Percentiles rank a stretch among this genome's conserved stretches.
Evolutionary conservation across 2,329 filamentous ascomycete species (phyloP).

Genomic region (Diaporthe helianthi): DNA sequence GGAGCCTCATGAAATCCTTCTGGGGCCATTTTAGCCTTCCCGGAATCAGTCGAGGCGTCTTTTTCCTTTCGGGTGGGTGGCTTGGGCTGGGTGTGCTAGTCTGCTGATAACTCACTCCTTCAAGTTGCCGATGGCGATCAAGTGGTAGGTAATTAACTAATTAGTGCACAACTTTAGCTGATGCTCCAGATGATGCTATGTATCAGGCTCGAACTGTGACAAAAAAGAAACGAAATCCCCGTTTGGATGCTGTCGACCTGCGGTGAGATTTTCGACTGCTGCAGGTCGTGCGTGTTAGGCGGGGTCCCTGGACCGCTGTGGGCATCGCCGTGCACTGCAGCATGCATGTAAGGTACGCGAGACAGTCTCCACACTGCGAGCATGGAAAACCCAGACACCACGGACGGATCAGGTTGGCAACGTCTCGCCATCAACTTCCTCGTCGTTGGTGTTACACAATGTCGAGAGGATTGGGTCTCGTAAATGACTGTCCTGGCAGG

Average conservation of each 20-base stretch:
- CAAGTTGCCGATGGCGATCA: too few relatives aligned
- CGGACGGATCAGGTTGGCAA: background rate
- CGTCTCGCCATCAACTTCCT: background rate
- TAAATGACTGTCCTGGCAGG: background rate
- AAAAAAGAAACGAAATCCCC: too few relatives aligned
- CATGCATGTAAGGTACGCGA: slow-evolving; percentile 33
- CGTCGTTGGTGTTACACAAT: background rate
- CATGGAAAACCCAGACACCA: slow-evolving; percentile 1
- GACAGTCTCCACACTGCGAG: background rate
- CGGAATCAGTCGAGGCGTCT: background rate
- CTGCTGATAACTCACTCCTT: too few relatives aligned
- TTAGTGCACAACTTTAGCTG: too few relatives aligned
- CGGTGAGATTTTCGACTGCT: background rate
- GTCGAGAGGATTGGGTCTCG: background rate
- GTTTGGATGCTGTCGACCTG: background rate
- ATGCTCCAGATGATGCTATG: background rate
- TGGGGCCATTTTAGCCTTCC: background rate
- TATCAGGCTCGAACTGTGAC: background rate
- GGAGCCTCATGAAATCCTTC: background rate
- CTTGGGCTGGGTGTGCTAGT: background rate
- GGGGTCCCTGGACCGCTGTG: background rate
- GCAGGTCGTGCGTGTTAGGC: background rate
- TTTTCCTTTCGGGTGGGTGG: background rate
- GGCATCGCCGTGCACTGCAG: background rate
- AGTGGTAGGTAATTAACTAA: too few relatives aligned